phyloP scores from a whole-genome alignment of 75 land plant genomes.

The Cupressus sempervirens region DNA sequence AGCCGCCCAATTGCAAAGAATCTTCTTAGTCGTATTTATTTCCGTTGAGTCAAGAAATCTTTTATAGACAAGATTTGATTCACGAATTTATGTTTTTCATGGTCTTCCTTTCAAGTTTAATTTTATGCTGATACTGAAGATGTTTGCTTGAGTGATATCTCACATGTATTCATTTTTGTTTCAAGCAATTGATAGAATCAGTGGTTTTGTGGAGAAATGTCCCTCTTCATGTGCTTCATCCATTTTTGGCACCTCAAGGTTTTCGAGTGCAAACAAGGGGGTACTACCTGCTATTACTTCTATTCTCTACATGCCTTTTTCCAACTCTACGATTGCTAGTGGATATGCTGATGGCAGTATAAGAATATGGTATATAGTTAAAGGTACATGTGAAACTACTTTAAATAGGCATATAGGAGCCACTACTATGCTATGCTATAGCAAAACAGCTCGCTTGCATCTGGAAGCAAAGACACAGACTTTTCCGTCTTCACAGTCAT shows the following conservation, averaged over 20 bases:
- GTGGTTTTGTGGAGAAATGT: too few relatives aligned
- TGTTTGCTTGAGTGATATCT: too few relatives aligned
- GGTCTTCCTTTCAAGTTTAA: too few relatives aligned
- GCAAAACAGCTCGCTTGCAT: slow-evolving; percentile 75
- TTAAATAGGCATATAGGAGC: slow-evolving; percentile 88
- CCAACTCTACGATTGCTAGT: slow-evolving; percentile 45
- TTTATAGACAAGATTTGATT: too few relatives aligned
- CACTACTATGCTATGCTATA: slow-evolving; percentile 67
- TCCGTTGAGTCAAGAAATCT: too few relatives aligned
- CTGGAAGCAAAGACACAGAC: slow-evolving; percentile 95
- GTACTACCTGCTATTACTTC: slow-evolving; percentile 62
- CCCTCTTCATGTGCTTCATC: too few relatives aligned
- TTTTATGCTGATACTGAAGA: too few relatives aligned
- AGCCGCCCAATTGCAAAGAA: slow-evolving; percentile 21
- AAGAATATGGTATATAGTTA: slow-evolving; percentile 78
- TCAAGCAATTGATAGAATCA: too few relatives aligned
- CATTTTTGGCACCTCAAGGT: too few relatives aligned
- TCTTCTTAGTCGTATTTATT: too few relatives aligned
- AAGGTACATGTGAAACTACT: slow-evolving; percentile 78
- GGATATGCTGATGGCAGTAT: slow-evolving; percentile 93
- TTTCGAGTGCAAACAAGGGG: slow-evolving; percentile 27
- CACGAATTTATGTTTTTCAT: too few relatives aligned
- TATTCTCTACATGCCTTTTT: slow-evolving; percentile 54
- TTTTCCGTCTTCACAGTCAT: slow-evolving; percentile 87
- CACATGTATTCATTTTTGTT: too few relatives aligned